These are phyloP conservation scores for Candida dendrica DNA, from an alignment of 805 yeast genomes.

Conservation along the genomic window DNA sequence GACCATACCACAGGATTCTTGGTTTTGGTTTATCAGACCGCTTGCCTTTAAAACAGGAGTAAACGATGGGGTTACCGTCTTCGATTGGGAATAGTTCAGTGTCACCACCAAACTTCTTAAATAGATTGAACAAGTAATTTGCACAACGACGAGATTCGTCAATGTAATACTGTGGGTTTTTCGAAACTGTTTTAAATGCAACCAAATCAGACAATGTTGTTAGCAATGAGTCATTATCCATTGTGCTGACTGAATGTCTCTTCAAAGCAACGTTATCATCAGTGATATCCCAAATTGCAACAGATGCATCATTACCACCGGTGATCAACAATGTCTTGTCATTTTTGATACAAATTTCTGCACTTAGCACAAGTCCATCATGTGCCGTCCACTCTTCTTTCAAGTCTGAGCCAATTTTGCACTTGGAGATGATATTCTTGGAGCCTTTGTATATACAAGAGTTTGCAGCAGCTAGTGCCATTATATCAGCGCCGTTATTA, in stretches of 20 bases:
- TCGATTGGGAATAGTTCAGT: conserved; percentile 65
- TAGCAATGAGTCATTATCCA: conserved; percentile 58
- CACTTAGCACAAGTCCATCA: conserved; percentile 50
- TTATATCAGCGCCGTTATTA: conserved; percentile 40
- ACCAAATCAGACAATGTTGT: conserved; percentile 55
- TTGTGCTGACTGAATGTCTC: conserved; percentile 15
- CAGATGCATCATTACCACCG: conserved; percentile 64
- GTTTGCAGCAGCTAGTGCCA: conserved; percentile 49
- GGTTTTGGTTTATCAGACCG: conserved; percentile 17
- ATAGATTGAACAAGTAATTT: conserved; percentile 52
- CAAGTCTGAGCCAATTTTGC: conserved; percentile 42
- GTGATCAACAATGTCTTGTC: conserved; percentile 44
- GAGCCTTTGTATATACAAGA: conserved; percentile 57
- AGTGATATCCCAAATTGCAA: conserved; percentile 64
- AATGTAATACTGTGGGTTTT: conserved; percentile 56
- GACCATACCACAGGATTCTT: conserved; percentile 84
- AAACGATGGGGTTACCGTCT: conserved; percentile 80
- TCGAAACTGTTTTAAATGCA: conserved; percentile 71
- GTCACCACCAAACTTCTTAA: conserved; percentile 64
- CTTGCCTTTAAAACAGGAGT: conserved; percentile 58
- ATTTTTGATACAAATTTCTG: conserved; percentile 36
- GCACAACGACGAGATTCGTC: conserved; percentile 88
- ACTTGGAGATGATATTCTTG: conserved; percentile 39
- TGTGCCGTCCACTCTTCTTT: conserved; percentile 44
- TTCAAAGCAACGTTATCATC: conserved; percentile 6